Evolutionary conservation across 805 yeast genomes (phyloP), one percentile per base, ranked within the genome.

Genomic region (Hanseniaspora lachancei): DNA sequence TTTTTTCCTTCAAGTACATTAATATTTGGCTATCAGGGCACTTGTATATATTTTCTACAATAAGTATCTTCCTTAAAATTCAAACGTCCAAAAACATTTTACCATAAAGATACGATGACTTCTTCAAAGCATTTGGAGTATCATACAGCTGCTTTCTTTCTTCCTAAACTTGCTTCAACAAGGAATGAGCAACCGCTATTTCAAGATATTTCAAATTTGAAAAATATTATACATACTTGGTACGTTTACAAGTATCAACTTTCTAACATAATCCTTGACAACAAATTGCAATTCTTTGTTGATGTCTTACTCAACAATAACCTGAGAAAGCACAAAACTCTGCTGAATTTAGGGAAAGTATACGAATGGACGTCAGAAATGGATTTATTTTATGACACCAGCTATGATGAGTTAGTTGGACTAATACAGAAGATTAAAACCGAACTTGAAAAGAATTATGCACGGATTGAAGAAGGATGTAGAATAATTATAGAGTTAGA

Each of bases 401-500:
- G 23, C 13, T 44, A 44, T 29, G 10, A n/a, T 29, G 23, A 44
- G 29, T 13, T 46, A 9, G 34, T n/a, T 6, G 23, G 18, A 3
- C 27, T 32, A 34, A 34, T 46, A 9, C 12, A 10, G 16, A 24
- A 32, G 20, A 18, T 34, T 10, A 29, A 27, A 29, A 18, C 12
- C 12, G 23, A n/a, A 20, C 32, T 46, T 20, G 35, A 46, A 20
- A 20, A 12, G 3, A 46, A 46, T n/a, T 34, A 39, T 24, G 20
- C 32, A 39, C 21, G 21, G 15, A 53, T 53, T 16, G 42, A 27
- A 13, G 44, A 44, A 16, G 50, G 29, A 3, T 18, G 27, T 15
- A 38, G 21, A 16, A 46, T 53, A 9, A 21, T 46, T 5, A 46
- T 46, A n/a, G 56, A 53, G 23, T 13, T 53, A 3, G 56, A 53